Conservation (phyloP, 1,284 basidiomycete species). For the Ganoderma meredithae region DNA sequence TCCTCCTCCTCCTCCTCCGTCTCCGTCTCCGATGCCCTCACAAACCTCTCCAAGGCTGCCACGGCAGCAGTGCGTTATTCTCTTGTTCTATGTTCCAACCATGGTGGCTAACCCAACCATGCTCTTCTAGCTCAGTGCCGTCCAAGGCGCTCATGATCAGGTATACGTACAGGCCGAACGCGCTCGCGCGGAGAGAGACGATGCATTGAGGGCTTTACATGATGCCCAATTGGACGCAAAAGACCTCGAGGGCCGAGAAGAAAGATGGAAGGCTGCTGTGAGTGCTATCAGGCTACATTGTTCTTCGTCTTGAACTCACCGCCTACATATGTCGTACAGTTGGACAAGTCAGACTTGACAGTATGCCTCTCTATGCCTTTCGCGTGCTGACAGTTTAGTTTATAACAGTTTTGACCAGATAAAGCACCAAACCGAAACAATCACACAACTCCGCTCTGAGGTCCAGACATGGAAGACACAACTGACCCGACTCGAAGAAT, state of each 20-base stretch:
- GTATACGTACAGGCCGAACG: slow-evolving; percentile 46
- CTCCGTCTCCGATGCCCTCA: slow-evolving; percentile 40
- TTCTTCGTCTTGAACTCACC: slow-evolving; percentile 9
- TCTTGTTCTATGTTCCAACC: background rate
- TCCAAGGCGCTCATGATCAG: slow-evolving; percentile 41
- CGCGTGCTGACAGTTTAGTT: background rate
- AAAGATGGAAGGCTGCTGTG: slow-evolving; percentile 60
- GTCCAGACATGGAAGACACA: slow-evolving; percentile 74
- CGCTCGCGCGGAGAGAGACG: slow-evolving; percentile 59
- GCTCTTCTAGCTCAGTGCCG: slow-evolving; percentile 34
- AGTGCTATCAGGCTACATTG: slow-evolving; percentile 37
- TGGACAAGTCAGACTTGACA: slow-evolving; percentile 63
- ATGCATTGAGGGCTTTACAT: slow-evolving; percentile 56
- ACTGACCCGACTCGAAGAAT: slow-evolving; percentile 58
- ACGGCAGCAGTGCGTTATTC: slow-evolving; percentile 37
- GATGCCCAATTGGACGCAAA: slow-evolving; percentile 54
- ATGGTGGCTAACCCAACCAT: background rate
- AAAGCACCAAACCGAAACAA: slow-evolving; percentile 64
- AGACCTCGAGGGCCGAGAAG: slow-evolving; percentile 56
- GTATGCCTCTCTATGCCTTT: slow-evolving; percentile 44
- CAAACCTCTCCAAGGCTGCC: slow-evolving; percentile 38
- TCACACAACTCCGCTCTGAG: slow-evolving; percentile 67
- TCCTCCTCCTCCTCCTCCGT: slow-evolving; percentile 30
- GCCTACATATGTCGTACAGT: slow-evolving; percentile 43
- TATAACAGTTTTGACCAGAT: slow-evolving; percentile 45